Evolutionary conservation across 2,329 filamentous ascomycete species (phyloP).

Genomic region (Xylariales sp.): DNA sequence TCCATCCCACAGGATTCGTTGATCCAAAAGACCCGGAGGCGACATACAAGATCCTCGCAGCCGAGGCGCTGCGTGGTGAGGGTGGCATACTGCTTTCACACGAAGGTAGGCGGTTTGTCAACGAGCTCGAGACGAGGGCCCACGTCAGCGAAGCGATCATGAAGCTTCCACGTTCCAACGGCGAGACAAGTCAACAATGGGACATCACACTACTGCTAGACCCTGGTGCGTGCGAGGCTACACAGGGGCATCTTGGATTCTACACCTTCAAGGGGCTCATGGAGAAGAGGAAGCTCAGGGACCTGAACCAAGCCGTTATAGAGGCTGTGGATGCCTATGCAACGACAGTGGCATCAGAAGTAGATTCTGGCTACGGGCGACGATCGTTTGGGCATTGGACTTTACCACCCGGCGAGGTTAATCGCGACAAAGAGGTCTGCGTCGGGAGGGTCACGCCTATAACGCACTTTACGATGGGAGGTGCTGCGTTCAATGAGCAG

Average conservation of each 20-base stretch:
- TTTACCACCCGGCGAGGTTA: slow-evolving; percentile 37
- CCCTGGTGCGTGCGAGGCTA: slow-evolving; percentile 48
- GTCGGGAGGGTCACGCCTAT: slow-evolving; percentile 58
- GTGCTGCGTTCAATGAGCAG: slow-evolving; percentile 50
- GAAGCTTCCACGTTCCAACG: slow-evolving; percentile 25
- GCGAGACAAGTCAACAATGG: slow-evolving; percentile 45
- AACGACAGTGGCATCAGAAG: slow-evolving; percentile 33
- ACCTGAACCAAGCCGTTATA: slow-evolving; percentile 37
- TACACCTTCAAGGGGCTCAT: slow-evolving; percentile 60
- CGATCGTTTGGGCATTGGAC: slow-evolving; percentile 51
- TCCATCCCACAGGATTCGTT: slow-evolving; percentile 62
- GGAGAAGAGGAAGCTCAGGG: slow-evolving; percentile 48
- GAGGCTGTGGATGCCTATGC: slow-evolving; percentile 46
- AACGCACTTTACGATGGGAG: slow-evolving; percentile 64
- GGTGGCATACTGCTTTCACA: slow-evolving; percentile 51
- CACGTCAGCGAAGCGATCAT: slow-evolving; percentile 50
- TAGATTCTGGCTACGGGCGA: slow-evolving; percentile 41
- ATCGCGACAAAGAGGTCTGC: slow-evolving; percentile 48
- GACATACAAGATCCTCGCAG: slow-evolving; percentile 57
- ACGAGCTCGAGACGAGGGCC: slow-evolving; percentile 58
- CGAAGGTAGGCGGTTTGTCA: slow-evolving; percentile 50
- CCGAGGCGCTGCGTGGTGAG: slow-evolving; percentile 58
- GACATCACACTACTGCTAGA: slow-evolving; percentile 55
- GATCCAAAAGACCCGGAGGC: slow-evolving; percentile 42
- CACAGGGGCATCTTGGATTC: slow-evolving; percentile 54